A percentile compares a stretch with the other conserved stretches of the same genome.
Conservation (phyloP, 441 rosid species). For the Euphorbia celastroides region DNA sequence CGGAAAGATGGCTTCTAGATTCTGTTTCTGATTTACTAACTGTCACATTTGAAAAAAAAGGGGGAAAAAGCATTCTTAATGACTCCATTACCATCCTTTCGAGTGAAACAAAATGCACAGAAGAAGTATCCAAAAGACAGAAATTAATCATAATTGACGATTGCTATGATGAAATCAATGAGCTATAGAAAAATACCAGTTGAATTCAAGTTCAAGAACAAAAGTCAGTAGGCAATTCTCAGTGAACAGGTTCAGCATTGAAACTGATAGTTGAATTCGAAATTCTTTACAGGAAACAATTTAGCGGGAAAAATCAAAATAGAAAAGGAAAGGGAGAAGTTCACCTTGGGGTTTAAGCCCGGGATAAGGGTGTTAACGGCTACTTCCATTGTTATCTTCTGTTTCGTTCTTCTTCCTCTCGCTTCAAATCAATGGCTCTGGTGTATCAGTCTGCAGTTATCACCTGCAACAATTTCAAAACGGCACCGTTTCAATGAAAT, state of each 20-base stretch:
- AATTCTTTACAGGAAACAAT: not conserved
- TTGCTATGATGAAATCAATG: not conserved
- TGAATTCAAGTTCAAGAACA: not conserved
- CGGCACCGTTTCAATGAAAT: not conserved
- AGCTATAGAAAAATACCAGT: not conserved
- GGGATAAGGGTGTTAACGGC: conserved; percentile 25
- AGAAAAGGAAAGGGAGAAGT: not conserved
- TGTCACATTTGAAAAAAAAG: conserved; percentile 22
- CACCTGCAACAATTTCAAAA: not conserved
- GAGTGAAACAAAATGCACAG: not conserved
- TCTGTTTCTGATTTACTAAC: conserved; percentile 30
- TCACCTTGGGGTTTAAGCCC: conserved; percentile 35
- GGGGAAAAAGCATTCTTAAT: not conserved
- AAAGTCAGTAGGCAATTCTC: not conserved
- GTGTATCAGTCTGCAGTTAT: conserved; percentile 2
- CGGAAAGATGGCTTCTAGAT: conserved; percentile 12
- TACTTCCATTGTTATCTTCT: conserved; percentile 30
- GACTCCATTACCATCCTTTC: not conserved
- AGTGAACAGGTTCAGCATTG: not conserved
- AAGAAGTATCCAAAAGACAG: not conserved
- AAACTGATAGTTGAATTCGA: not conserved
- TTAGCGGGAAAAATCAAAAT: not conserved
- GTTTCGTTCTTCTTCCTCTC: not conserved
- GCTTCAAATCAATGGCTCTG: not conserved
- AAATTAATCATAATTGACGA: not conserved